Evolutionary conservation across 176 grass and related monocot species (phyloP), one percentile per base, ranked within the genome.

Genomic region (Chrysopogon serrulatus): DNA sequence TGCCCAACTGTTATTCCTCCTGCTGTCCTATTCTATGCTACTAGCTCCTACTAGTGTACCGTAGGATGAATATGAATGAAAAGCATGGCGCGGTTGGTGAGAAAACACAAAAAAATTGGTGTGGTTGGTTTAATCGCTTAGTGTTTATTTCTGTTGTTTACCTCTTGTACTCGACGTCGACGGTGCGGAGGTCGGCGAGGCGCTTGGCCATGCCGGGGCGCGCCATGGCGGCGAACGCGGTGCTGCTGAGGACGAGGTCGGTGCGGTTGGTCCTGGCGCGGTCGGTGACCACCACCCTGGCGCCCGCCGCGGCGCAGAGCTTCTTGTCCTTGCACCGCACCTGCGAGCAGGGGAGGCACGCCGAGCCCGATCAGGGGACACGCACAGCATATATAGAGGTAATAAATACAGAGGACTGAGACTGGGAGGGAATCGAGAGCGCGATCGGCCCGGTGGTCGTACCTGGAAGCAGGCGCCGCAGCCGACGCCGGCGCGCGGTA

Each of bases 401-500:
- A 47, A 49, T 18, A 19, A 18, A 49, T 19, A 49, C 1, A 49
- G 17, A 0, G 5, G 48, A 51, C 17, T 19, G 5, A 6, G 5
- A 6, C 1, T 51, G 48, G 18, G 18, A 21, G 48, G 18, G 18
- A 21, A 12, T 61, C 26, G 12, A 61, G 62, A 33, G 62, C 48
- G 48, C 48, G 48, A 51, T 51, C 48, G 48, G 17, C 18, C 5
- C 16, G 47, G 47, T 51, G 48, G 17, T 8, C 21, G 51, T 88
- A 87, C 95, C 93, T 96, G 93, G 62, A 82, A 99, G 71, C 96
- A 99, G 34, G 87, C 93, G 44, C 96, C 96, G 76, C 96, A 99
- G 48, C 96, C 89, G 18, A 92, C 65, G 47, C 96, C 93, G 9
- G 44, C 80, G 4, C 80, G 4, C 93, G 76, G 89, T 96, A 91